Evolutionary conservation across 768 basidiomycete species (phyloP), one percentile per base, ranked within the genome.

Genomic region (Boletus huronensis): DNA sequence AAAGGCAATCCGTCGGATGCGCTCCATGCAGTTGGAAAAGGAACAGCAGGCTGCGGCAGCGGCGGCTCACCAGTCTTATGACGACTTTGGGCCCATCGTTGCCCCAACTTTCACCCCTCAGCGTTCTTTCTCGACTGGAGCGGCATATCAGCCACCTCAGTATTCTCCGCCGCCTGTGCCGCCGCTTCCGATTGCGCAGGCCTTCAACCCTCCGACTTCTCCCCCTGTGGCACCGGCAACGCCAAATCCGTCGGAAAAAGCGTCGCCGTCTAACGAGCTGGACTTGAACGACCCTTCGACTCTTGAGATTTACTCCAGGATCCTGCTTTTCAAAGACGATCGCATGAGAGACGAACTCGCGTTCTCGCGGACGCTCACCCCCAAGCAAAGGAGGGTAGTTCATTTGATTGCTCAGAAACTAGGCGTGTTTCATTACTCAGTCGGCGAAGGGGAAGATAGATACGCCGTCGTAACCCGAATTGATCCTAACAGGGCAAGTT

Each of bases 1-100:
- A 77, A 99, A 99, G 78, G 97, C 97, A 2, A 85, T 99, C 58
- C 88, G 95, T 59, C 82, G 97, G 57, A 99, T 99, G 95, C 87
- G 92, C 61, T 94, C 91, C 43, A 96, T 97, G 84, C 94, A 98
- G 68, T 73, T 97, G 29, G 91, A 93, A 74, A 91, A 90, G 71
- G 91, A 93, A 66, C 83, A 86, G 55, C 69, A 65, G 31, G 77
- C 73, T 0, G 57, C 53, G 0, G 63, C 45, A 0, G 56, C 21
- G 0, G 60, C 5, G 19, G 75, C 66, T 58, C 74, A 72, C 0
- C 77, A 78, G 26, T 71, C 78, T 40, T 92, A 84, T 65, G 90
- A 93, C 57, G 90, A 91, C 53, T 93, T 87, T 68, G 84, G 87
- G 13, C 74, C 83, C 36, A 75, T 83, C 36, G 69, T 72, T 21